phyloP scores from a whole-genome alignment of 768 basidiomycete genomes.

The Boletus reticuloceps region DNA sequence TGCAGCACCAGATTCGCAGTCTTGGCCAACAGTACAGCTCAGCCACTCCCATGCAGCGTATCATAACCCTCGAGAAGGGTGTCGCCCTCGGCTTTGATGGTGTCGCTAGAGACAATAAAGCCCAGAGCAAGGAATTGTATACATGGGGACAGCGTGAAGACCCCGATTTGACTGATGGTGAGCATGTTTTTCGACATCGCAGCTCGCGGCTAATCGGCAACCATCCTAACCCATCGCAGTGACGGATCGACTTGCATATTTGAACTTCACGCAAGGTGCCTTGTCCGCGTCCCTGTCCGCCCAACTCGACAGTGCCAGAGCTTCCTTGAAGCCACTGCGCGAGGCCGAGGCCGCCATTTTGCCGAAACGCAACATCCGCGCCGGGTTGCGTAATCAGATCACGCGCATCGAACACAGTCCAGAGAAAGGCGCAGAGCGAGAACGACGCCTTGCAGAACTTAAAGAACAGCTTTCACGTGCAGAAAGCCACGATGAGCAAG shows the following conservation, averaged over 20 bases:
- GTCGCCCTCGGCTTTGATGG: conserved; percentile 72
- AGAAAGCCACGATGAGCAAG: conserved; percentile 57
- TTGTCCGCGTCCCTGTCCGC: conserved; percentile 58
- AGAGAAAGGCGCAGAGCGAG: conserved; percentile 48
- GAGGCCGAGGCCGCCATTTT: conserved; percentile 61
- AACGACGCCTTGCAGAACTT: conserved; percentile 68
- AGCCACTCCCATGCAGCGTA: conserved; percentile 68
- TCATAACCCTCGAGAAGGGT: conserved; percentile 77
- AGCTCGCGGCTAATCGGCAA: not conserved
- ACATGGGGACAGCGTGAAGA: conserved; percentile 76
- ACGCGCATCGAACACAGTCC: conserved; percentile 63
- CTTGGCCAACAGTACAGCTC: conserved; percentile 75
- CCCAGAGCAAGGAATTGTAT: conserved; percentile 82
- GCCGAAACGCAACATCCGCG: conserved; percentile 63
- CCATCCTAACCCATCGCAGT: no score
- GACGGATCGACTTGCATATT: conserved; percentile 76
- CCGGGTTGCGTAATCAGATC: conserved; percentile 58
- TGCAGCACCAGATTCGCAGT: conserved; percentile 71
- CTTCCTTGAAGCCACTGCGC: conserved; percentile 67
- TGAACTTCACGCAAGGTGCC: conserved; percentile 75
- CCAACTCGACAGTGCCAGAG: conserved; percentile 63
- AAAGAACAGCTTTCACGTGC: conserved; percentile 65
- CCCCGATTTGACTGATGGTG: conserved; percentile 76
- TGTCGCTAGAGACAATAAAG: conserved; percentile 61
- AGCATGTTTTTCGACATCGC: conserved; percentile 15